Base-by-base conservation (phyloP, 1,284 basidiomycete genomes). In the Marasmius tenuissimus region DNA sequence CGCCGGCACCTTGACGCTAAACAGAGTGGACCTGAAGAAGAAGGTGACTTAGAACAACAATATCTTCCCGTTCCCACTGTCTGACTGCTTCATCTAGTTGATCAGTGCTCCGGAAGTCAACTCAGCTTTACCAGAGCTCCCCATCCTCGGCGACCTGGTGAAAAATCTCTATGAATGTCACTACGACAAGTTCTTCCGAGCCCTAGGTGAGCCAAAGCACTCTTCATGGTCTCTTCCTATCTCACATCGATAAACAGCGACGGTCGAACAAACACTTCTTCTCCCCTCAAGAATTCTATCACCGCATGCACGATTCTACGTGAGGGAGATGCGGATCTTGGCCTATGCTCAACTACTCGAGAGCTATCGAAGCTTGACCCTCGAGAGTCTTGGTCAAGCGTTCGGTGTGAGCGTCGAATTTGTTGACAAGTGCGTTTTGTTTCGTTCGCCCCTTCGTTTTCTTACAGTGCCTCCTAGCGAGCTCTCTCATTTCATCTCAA, bases 291-390 rank as follows among this genome's bases (percentile, higher is more conserved):
- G 94, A 33, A 78, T 96, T 51, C 85, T 98, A 50, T 85, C 89
- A 6, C 91, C 91, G 0, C 97, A 99, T 72, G 86, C 94, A 1
- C 86, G 93, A 3, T 98, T 84, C 81, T 98, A 97, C 74, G 86
- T 97, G 20, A 89, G 96, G 57, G 97, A 98, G 76, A 96, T 98
- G 93, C 89, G 97, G 49, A 96, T 99, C 70, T 89, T 94, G 51
- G 96, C 96, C 2, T 99, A 98, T 78, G 81, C 85, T 39, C 97
- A 98, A 73, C 82, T 98, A 2, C 81, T 99, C 16, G 96, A 98
- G 75, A 91, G 87, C 16, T 99, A 99, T 75, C 85, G 92, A 54
- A 93, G 90, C 64, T 82, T 99, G 42, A 98, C 96, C 1, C 78
- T 99, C 45, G 91, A 96, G 65, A 93, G 91, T 67, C 86, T 99